Percentiles rank a stretch among this genome's conserved stretches.
phyloP scores from a whole-genome alignment of 306 rosid genomes.

The Prosopis cineraria region DNA sequence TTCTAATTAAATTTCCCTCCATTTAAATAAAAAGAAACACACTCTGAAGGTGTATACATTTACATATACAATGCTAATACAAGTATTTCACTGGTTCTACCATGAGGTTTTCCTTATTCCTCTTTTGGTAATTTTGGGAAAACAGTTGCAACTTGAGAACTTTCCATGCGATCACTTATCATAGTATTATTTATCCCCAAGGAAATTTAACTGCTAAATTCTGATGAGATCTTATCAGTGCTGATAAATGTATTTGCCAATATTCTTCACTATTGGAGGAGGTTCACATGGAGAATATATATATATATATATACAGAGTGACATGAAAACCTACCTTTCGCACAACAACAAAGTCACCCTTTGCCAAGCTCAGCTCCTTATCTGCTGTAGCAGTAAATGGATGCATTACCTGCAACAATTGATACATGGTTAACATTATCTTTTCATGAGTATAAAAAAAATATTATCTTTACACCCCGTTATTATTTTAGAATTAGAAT shows the following conservation, averaged over 20 bases:
- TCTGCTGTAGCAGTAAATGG: slow-evolving; percentile 68
- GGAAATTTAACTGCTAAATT: background rate
- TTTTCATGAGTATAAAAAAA: too few species aligned
- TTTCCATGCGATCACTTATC: background rate
- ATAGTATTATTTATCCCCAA: background rate
- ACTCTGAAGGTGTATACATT: too few species aligned
- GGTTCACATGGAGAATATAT: slow-evolving; percentile 3
- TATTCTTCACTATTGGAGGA: slow-evolving; percentile 1
- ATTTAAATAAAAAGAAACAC: background rate
- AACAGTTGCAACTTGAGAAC: background rate
- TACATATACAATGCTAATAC: too few species aligned
- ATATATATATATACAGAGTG: slow-evolving; percentile 5
- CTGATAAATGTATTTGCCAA: background rate
- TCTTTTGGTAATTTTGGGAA: background rate
- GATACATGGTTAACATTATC: background rate
- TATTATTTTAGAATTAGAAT: background rate
- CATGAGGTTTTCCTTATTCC: background rate
- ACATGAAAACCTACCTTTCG: slow-evolving; percentile 70
- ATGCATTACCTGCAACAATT: slow-evolving; percentile 73
- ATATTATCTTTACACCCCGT: too few species aligned
- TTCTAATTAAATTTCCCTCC: too few species aligned
- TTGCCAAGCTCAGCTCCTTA: slow-evolving; percentile 87
- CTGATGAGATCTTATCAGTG: background rate
- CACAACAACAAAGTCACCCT: slow-evolving; percentile 88
- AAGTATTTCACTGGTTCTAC: slow-evolving; percentile 11